A percentile compares a stretch with the other conserved stretches of the same genome.
phyloP scores from a whole-genome alignment of 257 asterid genomes.

The Marsdenia floribunda region DNA sequence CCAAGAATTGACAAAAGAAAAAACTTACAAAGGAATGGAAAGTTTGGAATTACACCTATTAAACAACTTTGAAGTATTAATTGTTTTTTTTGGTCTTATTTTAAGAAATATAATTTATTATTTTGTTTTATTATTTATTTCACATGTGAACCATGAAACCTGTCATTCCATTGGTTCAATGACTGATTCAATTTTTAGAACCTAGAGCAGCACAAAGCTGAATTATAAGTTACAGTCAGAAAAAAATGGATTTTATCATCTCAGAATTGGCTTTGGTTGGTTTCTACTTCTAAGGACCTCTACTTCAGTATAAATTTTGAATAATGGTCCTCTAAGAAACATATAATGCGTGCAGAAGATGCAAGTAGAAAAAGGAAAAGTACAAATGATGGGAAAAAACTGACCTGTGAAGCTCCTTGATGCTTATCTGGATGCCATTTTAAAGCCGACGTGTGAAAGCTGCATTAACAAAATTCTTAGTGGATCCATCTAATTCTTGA shows the following conservation, averaged over 20 bases:
- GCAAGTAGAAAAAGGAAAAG: no score
- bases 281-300: not conserved
- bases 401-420: constrained; percentile 75
- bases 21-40: not conserved
- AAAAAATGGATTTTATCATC: not conserved
- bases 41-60: not conserved
- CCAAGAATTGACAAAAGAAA: not conserved
- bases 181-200: no score
- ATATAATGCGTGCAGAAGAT: not conserved
- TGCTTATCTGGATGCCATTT: constrained; percentile 97
- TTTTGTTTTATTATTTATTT: no score
- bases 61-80: no score
- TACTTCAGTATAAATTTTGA: not conserved
- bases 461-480: constrained; percentile 30
- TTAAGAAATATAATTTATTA: no score
- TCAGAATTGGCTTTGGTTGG: not conserved
- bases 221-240: not conserved
- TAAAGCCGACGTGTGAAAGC: constrained; percentile 75
- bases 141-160: no score
- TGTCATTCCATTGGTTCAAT: no score
- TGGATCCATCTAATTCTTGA: not conserved
- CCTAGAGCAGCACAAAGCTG: not conserved
- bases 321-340: not conserved
- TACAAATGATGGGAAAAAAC: constrained; percentile 14
- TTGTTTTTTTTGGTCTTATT: no score